Evolutionary conservation across 257 asterid species (phyloP), one percentile per base, ranked within the genome.

Genomic region (Oldenlandia corymbosa): DNA sequence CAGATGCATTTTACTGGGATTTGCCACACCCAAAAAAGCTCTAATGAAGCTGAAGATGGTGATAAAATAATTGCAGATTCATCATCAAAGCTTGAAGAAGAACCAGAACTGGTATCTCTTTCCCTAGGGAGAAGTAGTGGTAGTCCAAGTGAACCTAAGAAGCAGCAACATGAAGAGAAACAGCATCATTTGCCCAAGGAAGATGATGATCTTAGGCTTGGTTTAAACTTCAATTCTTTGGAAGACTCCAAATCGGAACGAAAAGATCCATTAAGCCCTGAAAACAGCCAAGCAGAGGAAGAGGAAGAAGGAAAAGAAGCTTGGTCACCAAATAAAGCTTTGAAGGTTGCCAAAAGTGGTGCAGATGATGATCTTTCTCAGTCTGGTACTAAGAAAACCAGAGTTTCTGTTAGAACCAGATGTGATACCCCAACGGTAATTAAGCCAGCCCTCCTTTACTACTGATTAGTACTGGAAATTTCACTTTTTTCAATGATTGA

Each of bases 361-460:
- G 84, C 76, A 52, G 89, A 84, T 24, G 90, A 87, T 13, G 89
- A 81, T 23, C 26, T 79, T 64, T 73, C 83, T 50, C 95, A 83
- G 68, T 58, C 84, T 14, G 81, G 65, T 68, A 84, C 50, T 50
- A 90, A 88, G 79, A 85, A 83, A 75, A 93, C 96, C 37, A 79
- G 96, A 77, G 97, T 90, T 76, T 88, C 93, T 52, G 95, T 90
- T 1, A 74, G 96, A 58, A 79, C 93, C 42, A 83, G 85, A 80
- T 90, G 97, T 48, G 92, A 85, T 53, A 74, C 94, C 2, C 83
- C 93, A 62, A 90, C 96, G 0, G 97, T 90, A 68, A 82, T 39
- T 39, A 6, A 6, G 43, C 43, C 7, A 6, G 8, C 20, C 20
- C 1, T 48, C 1, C 7, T 48, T 48, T 11, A 17, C 20, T 48